Base-by-base conservation (phyloP, 129 eudicot genomes). In the Sambucus nigra region DNA sequence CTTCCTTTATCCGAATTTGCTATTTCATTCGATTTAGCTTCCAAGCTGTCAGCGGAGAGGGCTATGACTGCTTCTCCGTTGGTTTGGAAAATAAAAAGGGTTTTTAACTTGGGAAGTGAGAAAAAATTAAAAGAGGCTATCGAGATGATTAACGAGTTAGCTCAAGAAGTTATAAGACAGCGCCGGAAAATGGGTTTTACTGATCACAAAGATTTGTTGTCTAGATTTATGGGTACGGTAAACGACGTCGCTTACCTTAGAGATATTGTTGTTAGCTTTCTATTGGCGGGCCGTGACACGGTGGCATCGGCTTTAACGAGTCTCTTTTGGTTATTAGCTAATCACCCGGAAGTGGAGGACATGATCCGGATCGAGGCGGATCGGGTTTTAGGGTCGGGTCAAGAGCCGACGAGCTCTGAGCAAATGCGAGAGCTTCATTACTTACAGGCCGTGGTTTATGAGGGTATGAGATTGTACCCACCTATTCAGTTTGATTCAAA, bases 401-500 rank as follows among this genome's bases (percentile, higher is more conserved):
- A 66, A 44, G 61, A 58, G 48, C 46, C 45, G 10, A 50, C 64
- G 10, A 64, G 74, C 54, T 67, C 42, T 23, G 76, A 69, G 8
- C 81, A 89, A 47, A 55, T 81, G 13, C 47, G 40, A 1, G 76
- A 79, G 15, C 80, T 81, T 24, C 85, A 84, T 21, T 89, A 89
- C 44, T 27, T 89, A 19, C 95, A 84, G 40, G 97, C 95, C 7
- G 51, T 70, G 2, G 73, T 84, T 2, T 72, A 72, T 19, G 97
- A 89, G 67, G 74, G 93, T 53, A 84, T 89, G 97, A 73, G 97
- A 69, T 39, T 89, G 1, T 76, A 58, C 58, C 95, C 95, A 4
- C 95, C 95, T 0, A 76, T 89, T 17, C 97, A 89, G 65, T 85
- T 84, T 48, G 94, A 89, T 44, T 89, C 97, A 0, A 89, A 89